A percentile compares a stretch with the other conserved stretches of the same genome.
Evolutionary conservation across 2,329 filamentous ascomycete species (phyloP).

Genomic region (Aspergillus carbonarius): DNA sequence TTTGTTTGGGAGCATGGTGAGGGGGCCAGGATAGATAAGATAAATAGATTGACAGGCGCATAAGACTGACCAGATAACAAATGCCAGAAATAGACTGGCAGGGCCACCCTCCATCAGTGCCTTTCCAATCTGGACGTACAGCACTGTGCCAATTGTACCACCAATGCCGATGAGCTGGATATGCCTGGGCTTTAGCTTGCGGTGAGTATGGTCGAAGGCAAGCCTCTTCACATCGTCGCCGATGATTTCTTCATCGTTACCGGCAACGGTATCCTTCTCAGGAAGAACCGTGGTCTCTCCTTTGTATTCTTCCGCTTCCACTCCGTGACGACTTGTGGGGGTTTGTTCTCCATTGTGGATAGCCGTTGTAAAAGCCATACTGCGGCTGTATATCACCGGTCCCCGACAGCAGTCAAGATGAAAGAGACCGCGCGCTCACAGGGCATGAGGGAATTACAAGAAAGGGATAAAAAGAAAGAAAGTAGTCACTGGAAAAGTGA

Average conservation of each 20-base stretch:
- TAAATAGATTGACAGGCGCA: background rate
- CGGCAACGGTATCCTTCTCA: constrained; percentile 20
- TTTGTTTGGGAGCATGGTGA: background rate
- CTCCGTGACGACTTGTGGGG: constrained; percentile 14
- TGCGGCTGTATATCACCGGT: background rate
- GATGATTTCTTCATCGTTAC: constrained; percentile 22
- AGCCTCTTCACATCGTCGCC: constrained; percentile 26
- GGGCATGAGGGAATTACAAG: background rate
- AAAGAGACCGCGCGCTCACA: background rate
- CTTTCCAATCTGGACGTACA: constrained; percentile 46
- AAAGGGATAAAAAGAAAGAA: background rate
- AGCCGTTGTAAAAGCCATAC: constrained; percentile 13
- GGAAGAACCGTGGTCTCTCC: constrained; percentile 8
- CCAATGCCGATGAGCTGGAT: constrained; percentile 50
- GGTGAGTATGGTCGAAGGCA: constrained; percentile 36
- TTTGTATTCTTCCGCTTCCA: constrained; percentile 10
- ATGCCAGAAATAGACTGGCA: constrained; percentile 46
- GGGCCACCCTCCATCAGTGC: constrained; percentile 44
- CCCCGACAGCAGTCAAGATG: background rate
- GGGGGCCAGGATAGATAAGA: constrained; percentile 6
- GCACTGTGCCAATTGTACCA: constrained; percentile 45
- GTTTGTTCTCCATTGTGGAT: constrained; percentile 18
- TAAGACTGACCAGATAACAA: constrained; percentile 45
- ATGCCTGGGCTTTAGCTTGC: constrained; percentile 46
- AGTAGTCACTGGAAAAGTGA: background rate